A percentile compares a stretch with the other conserved stretches of the same genome.
Evolutionary conservation across 2,329 filamentous ascomycete genomes (phyloP).

Genomic region (Exophiala sp.): DNA sequence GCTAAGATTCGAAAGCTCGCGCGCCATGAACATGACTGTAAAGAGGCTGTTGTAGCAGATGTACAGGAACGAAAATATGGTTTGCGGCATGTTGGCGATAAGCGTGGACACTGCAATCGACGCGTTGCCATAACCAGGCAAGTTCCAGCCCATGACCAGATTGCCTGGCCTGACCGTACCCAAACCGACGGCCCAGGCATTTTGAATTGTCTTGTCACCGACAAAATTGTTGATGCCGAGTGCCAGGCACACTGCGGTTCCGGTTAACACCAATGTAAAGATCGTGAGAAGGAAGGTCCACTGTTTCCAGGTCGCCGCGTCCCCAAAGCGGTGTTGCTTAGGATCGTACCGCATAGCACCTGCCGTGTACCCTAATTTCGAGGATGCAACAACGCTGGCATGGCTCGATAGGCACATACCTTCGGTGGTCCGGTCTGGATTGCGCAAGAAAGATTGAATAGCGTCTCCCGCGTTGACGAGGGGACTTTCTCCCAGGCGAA

Average conservation of each 20-base stretch:
- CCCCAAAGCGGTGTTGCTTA: slow-evolving; percentile 17
- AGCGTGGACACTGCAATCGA: slow-evolving; percentile 22
- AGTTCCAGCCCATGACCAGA: slow-evolving; percentile 19
- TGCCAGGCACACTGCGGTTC: slow-evolving; percentile 14
- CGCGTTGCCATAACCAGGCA: slow-evolving; percentile 18
- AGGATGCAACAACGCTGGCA: slow-evolving; percentile 17
- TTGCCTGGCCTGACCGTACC: slow-evolving; percentile 15
- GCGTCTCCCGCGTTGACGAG: slow-evolving; percentile 38
- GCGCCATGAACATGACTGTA: slow-evolving; percentile 46
- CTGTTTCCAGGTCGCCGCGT: slow-evolving; percentile 22
- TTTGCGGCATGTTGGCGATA: slow-evolving; percentile 38
- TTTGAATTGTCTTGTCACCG: slow-evolving; percentile 23
- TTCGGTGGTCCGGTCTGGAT: slow-evolving; percentile 32
- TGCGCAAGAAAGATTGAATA: slow-evolving; percentile 36
- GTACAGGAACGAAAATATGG: slow-evolving; percentile 37
- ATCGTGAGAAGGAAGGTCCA: slow-evolving; percentile 23
- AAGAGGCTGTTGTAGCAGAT: slow-evolving; percentile 37
- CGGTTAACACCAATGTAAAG: slow-evolving; percentile 14
- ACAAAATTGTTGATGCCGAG: slow-evolving; percentile 16
- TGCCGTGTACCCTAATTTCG: slow-evolving; percentile 14
- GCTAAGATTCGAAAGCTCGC: slow-evolving; percentile 44
- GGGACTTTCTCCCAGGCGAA: slow-evolving; percentile 20
- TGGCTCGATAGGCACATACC: slow-evolving; percentile 29
- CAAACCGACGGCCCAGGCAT: slow-evolving; percentile 22
- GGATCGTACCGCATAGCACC: slow-evolving; percentile 20